Conservation (phyloP, 305 asterid genomes). For the Fraxinus ornus region DNA sequence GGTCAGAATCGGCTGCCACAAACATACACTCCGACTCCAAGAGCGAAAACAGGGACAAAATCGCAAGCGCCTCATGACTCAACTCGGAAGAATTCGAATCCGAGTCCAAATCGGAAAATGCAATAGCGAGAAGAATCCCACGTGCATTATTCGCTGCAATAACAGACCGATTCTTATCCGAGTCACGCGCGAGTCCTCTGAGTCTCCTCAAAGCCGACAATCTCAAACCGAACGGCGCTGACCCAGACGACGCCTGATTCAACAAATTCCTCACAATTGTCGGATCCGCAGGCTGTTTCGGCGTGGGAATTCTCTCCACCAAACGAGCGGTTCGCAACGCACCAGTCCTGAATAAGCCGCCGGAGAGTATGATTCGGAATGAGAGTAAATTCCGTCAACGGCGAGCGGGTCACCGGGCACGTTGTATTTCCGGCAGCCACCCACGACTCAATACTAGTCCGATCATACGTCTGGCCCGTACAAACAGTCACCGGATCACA, state of each 20-base stretch:
- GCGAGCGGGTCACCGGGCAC: constrained; percentile 78
- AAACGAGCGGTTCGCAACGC: constrained; percentile 75
- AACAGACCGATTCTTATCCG: too few species aligned
- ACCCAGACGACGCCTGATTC: constrained; percentile 55
- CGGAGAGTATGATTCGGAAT: constrained; percentile 92
- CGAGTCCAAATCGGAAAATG: too few species aligned
- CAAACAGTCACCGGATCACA: constrained; percentile 88
- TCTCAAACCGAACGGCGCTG: constrained; percentile 42
- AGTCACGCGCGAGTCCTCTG: too few species aligned
- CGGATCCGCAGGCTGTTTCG: constrained; percentile 93
- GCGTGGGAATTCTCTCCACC: constrained; percentile 88
- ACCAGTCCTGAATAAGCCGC: constrained; percentile 92
- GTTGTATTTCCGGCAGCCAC: constrained; percentile 87
- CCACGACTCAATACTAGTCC: constrained; percentile 90
- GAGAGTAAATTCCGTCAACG: constrained; percentile 70
- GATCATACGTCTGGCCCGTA: constrained; percentile 94
- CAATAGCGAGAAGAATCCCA: too few species aligned
- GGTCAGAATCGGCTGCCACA: constrained; percentile 54
- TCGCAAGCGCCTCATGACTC: too few species aligned
- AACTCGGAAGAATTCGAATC: too few species aligned
- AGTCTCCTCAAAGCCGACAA: constrained; percentile 49
- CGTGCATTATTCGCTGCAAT: too few species aligned
- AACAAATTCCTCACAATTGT: constrained; percentile 55
- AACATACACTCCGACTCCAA: constrained; percentile 54
- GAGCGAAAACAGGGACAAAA: too few species aligned